Evolutionary conservation across 768 basidiomycete species (phyloP), one percentile per base, ranked within the genome.

Genomic region (Mycena latifolia): DNA sequence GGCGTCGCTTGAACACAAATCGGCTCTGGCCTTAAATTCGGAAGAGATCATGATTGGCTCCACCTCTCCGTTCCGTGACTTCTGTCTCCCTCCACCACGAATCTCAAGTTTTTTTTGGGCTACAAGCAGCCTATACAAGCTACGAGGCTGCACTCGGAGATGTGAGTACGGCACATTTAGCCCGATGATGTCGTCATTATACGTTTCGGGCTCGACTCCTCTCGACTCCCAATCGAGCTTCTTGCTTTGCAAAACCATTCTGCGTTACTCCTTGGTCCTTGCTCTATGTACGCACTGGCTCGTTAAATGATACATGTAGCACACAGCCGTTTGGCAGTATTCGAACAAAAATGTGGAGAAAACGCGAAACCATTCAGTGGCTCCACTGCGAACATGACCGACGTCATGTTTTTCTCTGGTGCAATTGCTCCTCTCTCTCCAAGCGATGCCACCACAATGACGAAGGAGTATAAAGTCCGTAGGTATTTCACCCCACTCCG

Each of bases 381-480:
- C 66, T 67, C 66, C 66, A 67, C 55, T 31, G 28, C 12, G 9
- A 50, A 29, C 50, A 28, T 5, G 29, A 63, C 59, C 71, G 67
- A 67, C 63, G 46, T 64, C 72, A 59, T 62, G 53, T 53, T 37
- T 28, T 1, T 51, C 52, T 33, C 56, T 48, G 55, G 63, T 25
- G 57, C 45, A 46, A 53, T 47, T 48, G 17, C 45, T 31, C 57
- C 71, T 64, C 65, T 4, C 66, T 63, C 60, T 72, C 47, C 55
- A 63, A 72, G 68, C 70, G 67, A 73, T 65, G 71, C 70, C 69
- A 39, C 64, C 64, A 65, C 68, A 61, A 72, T 70, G 69, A 76
- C 66, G 53, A 66, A 67, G 55, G 62, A 55, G 63, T 66, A 65
- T 50, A 53, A 65, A 60, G 27, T 28, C 29, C 12, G 9, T 20